These are phyloP conservation scores for Viola odorata DNA, from an alignment of 345 rosid genomes.

Conservation along the genomic window DNA sequence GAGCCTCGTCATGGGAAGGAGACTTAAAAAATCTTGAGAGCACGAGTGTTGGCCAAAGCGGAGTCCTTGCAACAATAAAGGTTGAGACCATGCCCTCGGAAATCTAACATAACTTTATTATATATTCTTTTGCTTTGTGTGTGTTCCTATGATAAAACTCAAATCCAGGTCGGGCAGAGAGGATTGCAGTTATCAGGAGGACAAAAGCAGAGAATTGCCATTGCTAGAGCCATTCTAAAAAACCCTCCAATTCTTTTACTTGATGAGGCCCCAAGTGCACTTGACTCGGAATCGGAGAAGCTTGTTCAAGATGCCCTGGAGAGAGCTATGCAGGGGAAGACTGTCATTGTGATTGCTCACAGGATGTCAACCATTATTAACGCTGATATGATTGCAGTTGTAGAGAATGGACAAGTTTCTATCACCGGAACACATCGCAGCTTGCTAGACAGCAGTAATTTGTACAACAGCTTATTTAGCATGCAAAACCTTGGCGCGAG, in stretches of 20 bases:
- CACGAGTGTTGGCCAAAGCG: no score
- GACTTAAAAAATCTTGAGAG: no score
- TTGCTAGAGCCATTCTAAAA: slow-evolving; percentile 61
- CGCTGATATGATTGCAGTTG: slow-evolving; percentile 48
- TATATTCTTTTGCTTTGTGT: not conserved
- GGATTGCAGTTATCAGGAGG: slow-evolving; percentile 69
- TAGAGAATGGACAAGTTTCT: slow-evolving; percentile 49
- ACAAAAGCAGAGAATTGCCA: slow-evolving; percentile 64
- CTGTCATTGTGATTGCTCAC: slow-evolving; percentile 57
- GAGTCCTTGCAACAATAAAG: no score
- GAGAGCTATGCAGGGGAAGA: slow-evolving; percentile 51
- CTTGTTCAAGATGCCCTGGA: slow-evolving; percentile 61
- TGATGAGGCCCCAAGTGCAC: slow-evolving; percentile 74
- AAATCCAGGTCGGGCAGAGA: slow-evolving; percentile 51
- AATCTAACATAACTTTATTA: not conserved
- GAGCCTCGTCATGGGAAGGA: no score
- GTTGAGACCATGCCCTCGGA: no score
- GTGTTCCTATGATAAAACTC: not conserved
- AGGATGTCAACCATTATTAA: slow-evolving; percentile 54
- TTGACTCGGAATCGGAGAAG: slow-evolving; percentile 55
- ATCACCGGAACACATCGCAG: slow-evolving; percentile 55
- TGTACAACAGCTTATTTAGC: slow-evolving; percentile 36
- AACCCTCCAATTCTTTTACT: slow-evolving; percentile 60
- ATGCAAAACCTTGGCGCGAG: slow-evolving; percentile 40
- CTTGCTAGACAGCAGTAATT: slow-evolving; percentile 37